These are phyloP conservation scores for Isatis lusitanica DNA, from an alignment of 441 rosid species.

Conservation along the genomic window DNA sequence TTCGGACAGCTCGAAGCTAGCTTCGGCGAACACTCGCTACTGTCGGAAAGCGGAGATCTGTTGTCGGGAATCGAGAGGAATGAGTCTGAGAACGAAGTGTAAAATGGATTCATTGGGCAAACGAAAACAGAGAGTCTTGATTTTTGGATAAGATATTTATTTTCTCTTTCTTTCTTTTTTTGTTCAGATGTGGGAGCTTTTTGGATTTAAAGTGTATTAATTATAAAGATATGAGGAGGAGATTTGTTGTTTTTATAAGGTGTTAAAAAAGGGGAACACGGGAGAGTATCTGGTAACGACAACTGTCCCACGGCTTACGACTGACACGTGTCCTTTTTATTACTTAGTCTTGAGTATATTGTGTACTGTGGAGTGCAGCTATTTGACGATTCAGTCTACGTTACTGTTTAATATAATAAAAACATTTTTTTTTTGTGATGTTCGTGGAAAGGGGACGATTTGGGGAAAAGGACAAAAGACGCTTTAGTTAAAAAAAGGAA, in stretches of 20 bases:
- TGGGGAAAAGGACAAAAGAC: slow-evolving; percentile 17
- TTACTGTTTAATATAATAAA: background rate
- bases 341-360: slow-evolving; percentile 16
- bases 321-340: slow-evolving; percentile 18
- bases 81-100: slow-evolving; percentile 22
- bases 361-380: background rate
- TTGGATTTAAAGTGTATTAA: background rate
- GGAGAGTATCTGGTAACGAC: slow-evolving; percentile 19
- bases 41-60: slow-evolving; percentile 47
- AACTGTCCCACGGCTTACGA: slow-evolving; percentile 16
- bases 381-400: slow-evolving; percentile 1
- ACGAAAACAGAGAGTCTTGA: background rate
- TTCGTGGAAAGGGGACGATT: slow-evolving; percentile 21
- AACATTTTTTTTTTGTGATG: slow-evolving; percentile 8
- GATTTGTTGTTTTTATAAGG: background rate
- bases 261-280: slow-evolving; percentile 11
- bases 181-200: slow-evolving; percentile 20
- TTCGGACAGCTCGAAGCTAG: slow-evolving; percentile 77
- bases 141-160: slow-evolving; percentile 27
- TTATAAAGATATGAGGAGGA: background rate
- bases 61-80: slow-evolving; percentile 18
- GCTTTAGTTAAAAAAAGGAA: background rate
- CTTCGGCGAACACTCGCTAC: slow-evolving; percentile 37
- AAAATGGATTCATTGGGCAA: slow-evolving; percentile 24
- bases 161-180: slow-evolving; percentile 31